Conservation (phyloP, 192 early-diverging fungal species). For the Entomortierella chlamydospora region DNA sequence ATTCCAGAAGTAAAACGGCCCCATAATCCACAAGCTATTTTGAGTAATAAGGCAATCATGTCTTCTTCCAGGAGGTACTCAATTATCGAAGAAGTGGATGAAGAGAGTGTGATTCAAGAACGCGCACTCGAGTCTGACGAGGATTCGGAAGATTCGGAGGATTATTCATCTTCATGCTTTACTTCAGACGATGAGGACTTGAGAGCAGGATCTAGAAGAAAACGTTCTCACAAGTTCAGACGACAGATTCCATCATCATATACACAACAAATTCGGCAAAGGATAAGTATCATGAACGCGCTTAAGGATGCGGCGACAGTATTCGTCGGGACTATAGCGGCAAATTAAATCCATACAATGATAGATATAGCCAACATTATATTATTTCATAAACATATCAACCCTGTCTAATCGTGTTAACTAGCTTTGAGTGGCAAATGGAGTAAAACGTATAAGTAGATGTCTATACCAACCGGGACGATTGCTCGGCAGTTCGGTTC, state of each 20-base stretch:
- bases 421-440: too few species aligned
- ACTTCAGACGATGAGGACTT: slow-evolving; percentile 1
- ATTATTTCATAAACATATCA: not conserved
- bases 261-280: not conserved
- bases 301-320: not conserved
- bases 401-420: too few species aligned
- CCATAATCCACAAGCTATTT: slow-evolving; percentile 12
- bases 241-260: too few species aligned
- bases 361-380: not conserved
- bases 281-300: not conserved
- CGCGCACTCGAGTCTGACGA: not conserved
- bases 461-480: too few species aligned
- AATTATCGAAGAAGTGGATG: slow-evolving; percentile 31
- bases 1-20: not conserved
- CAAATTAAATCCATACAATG: not conserved
- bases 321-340: not conserved
- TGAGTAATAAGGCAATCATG: not conserved
- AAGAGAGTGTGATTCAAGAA: not conserved
- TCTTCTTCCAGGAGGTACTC: slow-evolving; percentile 11
- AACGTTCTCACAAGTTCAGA: not conserved
- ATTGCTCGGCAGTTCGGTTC: too few species aligned
- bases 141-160: not conserved
- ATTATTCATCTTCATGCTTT: slow-evolving; percentile 20
- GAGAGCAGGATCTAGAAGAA: not conserved
- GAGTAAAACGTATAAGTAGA: too few species aligned